phyloP scores from a whole-genome alignment of 2,329 filamentous ascomycete species.

The Juglanconis oblonga region DNA sequence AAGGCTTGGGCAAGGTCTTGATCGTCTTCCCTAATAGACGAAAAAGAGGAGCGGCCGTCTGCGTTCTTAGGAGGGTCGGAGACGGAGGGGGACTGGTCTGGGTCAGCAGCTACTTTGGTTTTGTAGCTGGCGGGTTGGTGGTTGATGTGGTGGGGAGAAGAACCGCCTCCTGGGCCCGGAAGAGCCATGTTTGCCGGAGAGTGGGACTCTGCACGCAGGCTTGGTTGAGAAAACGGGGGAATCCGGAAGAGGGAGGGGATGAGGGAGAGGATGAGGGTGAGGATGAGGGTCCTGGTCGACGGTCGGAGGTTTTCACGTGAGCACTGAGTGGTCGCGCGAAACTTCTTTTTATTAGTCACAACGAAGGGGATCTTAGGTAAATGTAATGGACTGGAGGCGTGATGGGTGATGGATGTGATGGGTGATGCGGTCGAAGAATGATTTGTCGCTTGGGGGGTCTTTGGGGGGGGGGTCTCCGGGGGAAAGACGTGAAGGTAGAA shows the following conservation, averaged over 20 bases:
- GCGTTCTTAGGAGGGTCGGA: constrained; percentile 32
- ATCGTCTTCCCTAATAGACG: constrained; percentile 60
- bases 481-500: no score
- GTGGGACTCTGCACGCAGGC: not conserved
- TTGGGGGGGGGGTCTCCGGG: not conserved
- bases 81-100: constrained; percentile 19
- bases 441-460: not conserved
- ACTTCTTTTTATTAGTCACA: constrained; percentile 27
- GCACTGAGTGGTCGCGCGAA: constrained; percentile 12
- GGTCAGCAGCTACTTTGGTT: constrained; percentile 26
- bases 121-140: constrained; percentile 22
- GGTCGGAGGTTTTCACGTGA: constrained; percentile 14
- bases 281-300: not conserved
- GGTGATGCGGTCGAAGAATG: constrained; percentile 10
- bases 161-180: constrained; percentile 13
- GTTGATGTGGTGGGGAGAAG: constrained; percentile 9
- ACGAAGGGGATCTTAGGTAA: constrained; percentile 26
- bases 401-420: not conserved
- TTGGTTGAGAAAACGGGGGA: constrained; percentile 7
- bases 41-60: constrained; percentile 53
- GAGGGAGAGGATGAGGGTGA: not conserved
- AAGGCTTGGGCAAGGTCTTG: constrained; percentile 60
- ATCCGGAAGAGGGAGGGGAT: not conserved
- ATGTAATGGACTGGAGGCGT: constrained; percentile 4
- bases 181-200: no score